A percentile compares a stretch with the other conserved stretches of the same genome.
Evolutionary conservation across 106 monocot genomes (phyloP).

Genomic region (Dendrobium officinale): DNA sequence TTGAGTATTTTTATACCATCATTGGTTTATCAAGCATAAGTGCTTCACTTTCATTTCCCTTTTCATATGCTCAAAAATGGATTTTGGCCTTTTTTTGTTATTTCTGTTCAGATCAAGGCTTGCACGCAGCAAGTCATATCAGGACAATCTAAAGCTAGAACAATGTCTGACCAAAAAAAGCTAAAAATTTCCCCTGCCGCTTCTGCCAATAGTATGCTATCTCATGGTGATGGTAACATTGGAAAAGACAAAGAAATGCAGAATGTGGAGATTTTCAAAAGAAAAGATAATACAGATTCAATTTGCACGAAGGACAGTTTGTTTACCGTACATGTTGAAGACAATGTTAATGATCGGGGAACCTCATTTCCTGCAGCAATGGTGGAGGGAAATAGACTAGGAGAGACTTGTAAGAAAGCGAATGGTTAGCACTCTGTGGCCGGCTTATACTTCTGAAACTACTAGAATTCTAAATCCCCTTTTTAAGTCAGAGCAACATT

Average conservation of each 20-base stretch:
- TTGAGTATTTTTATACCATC: neutral
- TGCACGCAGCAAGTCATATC: neutral
- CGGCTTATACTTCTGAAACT: neutral
- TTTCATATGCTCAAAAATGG: neutral
- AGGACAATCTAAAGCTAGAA: constrained; percentile 8
- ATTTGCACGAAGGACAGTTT: neutral
- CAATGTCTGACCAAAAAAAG: neutral
- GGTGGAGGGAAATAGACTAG: constrained; percentile 1
- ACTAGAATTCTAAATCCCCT: neutral
- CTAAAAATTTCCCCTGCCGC: neutral
- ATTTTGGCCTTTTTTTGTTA: constrained; percentile 2
- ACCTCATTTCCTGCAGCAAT: constrained; percentile 3
- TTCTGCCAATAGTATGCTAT: constrained; percentile 4
- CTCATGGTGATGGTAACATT: constrained; percentile 2
- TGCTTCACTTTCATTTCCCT: neutral
- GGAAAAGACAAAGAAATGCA: neutral
- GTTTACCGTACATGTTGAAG: neutral
- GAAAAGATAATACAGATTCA: neutral
- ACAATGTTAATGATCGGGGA: neutral
- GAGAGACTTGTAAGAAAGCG: neutral
- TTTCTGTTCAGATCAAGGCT: constrained; percentile 14
- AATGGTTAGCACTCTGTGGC: constrained; percentile 17
- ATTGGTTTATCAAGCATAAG: neutral
- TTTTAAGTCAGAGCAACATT: neutral
- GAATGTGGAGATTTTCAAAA: neutral